Evolutionary conservation across 495 filamentous ascomycete genomes (phyloP).

Genomic region (Podospora bellae-mahoneyi): DNA sequence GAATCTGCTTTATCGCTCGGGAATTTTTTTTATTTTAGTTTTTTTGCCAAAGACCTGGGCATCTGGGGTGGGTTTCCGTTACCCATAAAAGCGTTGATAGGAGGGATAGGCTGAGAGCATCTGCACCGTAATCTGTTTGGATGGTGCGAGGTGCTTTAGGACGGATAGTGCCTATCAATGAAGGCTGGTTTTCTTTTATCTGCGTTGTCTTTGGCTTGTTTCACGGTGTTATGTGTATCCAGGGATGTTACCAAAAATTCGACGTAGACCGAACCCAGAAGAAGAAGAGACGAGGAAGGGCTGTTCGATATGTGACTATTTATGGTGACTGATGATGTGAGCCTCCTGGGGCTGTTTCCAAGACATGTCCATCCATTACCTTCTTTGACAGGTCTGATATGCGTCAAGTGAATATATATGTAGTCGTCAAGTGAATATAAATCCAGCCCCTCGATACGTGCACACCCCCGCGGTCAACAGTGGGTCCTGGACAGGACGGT

Average conservation of each 20-base stretch:
- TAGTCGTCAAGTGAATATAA: neutral
- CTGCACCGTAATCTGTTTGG: constrained; percentile 31
- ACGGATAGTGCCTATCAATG: constrained; percentile 24
- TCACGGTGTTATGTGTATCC: constrained; percentile 32
- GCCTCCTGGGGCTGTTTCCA: neutral
- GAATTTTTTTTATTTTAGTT: constrained; percentile 18
- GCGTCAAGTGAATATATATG: neutral
- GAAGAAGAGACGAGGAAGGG: constrained; percentile 5
- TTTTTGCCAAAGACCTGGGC: constrained; percentile 28
- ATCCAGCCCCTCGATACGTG: neutral
- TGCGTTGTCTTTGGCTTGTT: constrained; percentile 19
- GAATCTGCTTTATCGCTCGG: constrained; percentile 17
- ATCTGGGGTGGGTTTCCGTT: constrained; percentile 28
- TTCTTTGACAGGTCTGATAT: neutral
- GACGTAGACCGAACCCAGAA: constrained; percentile 34
- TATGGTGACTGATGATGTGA: neutral
- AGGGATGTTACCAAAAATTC: constrained; percentile 35
- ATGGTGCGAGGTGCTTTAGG: constrained; percentile 31
- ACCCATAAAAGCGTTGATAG: constrained; percentile 31
- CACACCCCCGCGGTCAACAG: neutral
- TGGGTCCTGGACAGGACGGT: neutral
- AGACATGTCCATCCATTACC: neutral
- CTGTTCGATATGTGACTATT: neutral
- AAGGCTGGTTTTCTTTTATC: constrained; percentile 31
- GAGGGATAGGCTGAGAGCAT: constrained; percentile 22